phyloP scores from a whole-genome alignment of 2,329 filamentous ascomycete genomes.

The Didymella glomerata region DNA sequence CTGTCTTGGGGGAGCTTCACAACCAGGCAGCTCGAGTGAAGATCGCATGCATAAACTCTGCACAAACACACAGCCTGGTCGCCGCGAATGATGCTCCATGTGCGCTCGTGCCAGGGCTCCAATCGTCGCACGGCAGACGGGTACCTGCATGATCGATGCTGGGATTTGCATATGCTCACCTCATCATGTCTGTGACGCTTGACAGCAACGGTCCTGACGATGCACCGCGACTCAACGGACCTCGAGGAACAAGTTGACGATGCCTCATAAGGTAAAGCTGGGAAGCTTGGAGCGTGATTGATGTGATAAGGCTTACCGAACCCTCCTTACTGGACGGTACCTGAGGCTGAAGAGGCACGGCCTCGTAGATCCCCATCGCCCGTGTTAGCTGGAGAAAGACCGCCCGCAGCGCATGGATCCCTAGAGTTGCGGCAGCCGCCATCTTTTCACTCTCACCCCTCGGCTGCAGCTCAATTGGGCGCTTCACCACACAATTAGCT shows the following conservation, averaged over 20 bases:
- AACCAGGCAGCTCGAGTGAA: background rate
- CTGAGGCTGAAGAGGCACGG: slow-evolving; percentile 22
- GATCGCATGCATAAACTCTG: slow-evolving; percentile 3
- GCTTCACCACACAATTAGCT: background rate
- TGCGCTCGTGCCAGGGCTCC: slow-evolving; percentile 11
- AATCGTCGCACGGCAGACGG: slow-evolving; percentile 16
- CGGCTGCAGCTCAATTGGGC: slow-evolving; percentile 3
- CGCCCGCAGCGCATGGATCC: slow-evolving; percentile 14
- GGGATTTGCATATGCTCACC: slow-evolving; percentile 8
- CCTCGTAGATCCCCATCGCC: slow-evolving; percentile 15
- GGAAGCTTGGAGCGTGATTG: slow-evolving; percentile 9
- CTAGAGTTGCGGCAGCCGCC: slow-evolving; percentile 15
- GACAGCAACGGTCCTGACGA: background rate
- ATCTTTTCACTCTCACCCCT: slow-evolving; percentile 18
- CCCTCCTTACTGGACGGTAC: slow-evolving; percentile 14
- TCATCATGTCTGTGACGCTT: background rate
- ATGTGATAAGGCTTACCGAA: slow-evolving; percentile 16
- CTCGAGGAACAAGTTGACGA: background rate
- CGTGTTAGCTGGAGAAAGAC: background rate
- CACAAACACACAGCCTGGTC: background rate
- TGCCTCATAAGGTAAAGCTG: slow-evolving; percentile 8
- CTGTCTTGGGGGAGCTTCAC: background rate
- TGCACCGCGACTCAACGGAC: slow-evolving; percentile 10
- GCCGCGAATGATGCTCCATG: background rate
- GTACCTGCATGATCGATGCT: slow-evolving; percentile 26